phyloP scores from a whole-genome alignment of 2,329 filamentous ascomycete genomes.

The Magnaporthiopsis incrustans region DNA sequence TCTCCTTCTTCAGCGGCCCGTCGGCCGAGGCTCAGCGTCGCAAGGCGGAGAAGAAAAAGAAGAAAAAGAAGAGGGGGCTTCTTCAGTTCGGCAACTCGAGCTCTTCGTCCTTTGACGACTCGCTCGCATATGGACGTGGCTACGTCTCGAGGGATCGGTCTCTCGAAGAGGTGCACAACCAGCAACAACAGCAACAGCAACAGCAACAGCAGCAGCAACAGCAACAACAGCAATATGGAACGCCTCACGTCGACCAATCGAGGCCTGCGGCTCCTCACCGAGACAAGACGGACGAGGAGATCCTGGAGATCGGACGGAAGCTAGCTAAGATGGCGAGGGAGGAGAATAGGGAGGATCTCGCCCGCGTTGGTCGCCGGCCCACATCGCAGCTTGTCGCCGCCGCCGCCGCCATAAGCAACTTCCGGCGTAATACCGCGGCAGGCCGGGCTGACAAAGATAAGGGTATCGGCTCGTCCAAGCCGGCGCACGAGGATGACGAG shows the following conservation, averaged over 20 bases:
- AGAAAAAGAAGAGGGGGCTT: constrained; percentile 33
- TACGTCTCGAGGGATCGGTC: constrained; percentile 24
- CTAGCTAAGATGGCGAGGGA: constrained; percentile 44
- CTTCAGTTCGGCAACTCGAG: constrained; percentile 43
- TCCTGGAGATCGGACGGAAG: constrained; percentile 45
- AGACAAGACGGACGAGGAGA: constrained; percentile 47
- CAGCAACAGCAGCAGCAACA: constrained; percentile 6
- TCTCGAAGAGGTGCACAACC: background rate
- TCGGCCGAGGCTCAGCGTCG: constrained; percentile 16
- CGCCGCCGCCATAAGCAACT: constrained; percentile 31
- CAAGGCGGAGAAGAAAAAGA: constrained; percentile 22
- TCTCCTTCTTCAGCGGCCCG: constrained; percentile 23
- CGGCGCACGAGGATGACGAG: constrained; percentile 31
- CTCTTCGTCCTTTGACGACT: constrained; percentile 47
- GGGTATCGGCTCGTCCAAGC: constrained; percentile 33
- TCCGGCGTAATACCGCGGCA: constrained; percentile 30
- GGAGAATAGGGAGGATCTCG: constrained; percentile 42
- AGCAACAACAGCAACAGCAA: constrained; percentile 8
- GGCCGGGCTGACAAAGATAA: constrained; percentile 21
- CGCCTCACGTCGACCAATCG: constrained; percentile 4
- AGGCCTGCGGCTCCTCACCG: constrained; percentile 14
- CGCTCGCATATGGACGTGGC: constrained; percentile 48
- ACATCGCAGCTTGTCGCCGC: constrained; percentile 31
- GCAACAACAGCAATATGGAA: constrained; percentile 12
- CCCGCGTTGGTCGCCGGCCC: constrained; percentile 29